Evolutionary conservation across 2,329 filamentous ascomycete species (phyloP).

Genomic region (Emericellopsis cladophorae): DNA sequence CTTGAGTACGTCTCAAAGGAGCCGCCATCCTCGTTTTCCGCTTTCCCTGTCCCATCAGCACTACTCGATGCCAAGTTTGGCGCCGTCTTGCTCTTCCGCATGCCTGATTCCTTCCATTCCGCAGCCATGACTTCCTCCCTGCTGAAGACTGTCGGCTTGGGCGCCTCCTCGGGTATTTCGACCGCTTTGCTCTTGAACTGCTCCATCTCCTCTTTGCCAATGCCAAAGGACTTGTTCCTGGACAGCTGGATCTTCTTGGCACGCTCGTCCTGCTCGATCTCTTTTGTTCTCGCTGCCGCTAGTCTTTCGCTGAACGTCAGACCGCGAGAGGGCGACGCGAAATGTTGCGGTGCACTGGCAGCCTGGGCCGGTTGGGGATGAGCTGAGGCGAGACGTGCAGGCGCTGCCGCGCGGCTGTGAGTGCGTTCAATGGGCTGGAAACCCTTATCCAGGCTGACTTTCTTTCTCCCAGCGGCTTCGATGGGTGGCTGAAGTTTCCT

Average conservation of each 20-base stretch:
- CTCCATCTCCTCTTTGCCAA: slow-evolving; percentile 46
- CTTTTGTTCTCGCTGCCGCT: slow-evolving; percentile 52
- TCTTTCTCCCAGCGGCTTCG: slow-evolving; percentile 47
- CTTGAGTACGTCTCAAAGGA: slow-evolving; percentile 75
- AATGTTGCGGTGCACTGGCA: not conserved
- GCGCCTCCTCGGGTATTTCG: slow-evolving; percentile 35
- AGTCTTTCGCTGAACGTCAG: slow-evolving; percentile 76
- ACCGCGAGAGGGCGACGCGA: slow-evolving; percentile 5
- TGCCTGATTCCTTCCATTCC: slow-evolving; percentile 5
- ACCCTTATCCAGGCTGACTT: slow-evolving; percentile 84
- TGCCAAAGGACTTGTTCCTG: slow-evolving; percentile 43
- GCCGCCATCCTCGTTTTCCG: not conserved
- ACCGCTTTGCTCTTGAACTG: slow-evolving; percentile 44
- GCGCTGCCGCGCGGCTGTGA: slow-evolving; percentile 50
- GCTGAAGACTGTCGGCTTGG: slow-evolving; percentile 39
- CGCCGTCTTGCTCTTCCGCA: slow-evolving; percentile 31
- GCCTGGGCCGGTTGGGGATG: slow-evolving; percentile 14
- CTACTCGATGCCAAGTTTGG: slow-evolving; percentile 12
- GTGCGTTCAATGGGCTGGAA: slow-evolving; percentile 72
- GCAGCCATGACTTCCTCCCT: slow-evolving; percentile 47
- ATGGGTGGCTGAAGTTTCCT: slow-evolving; percentile 46
- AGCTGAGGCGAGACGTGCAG: slow-evolving; percentile 28
- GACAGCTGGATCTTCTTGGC: slow-evolving; percentile 37
- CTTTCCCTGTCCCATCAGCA: not conserved
- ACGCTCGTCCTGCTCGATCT: slow-evolving; percentile 34